Evolutionary conservation across 257 asterid genomes (phyloP).

Genomic region (Lycium barbarum): DNA sequence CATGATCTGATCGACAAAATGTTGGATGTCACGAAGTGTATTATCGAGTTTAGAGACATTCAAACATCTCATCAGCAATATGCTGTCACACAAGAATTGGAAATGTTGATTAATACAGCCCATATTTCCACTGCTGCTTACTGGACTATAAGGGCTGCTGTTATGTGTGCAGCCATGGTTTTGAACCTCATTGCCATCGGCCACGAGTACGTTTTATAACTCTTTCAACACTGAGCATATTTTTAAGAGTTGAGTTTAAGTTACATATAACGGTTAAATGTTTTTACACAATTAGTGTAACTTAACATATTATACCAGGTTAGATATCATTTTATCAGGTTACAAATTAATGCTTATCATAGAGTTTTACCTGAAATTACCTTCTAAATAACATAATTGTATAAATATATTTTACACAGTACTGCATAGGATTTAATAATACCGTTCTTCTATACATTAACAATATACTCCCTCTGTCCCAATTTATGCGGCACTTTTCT

Average conservation of each 20-base stretch:
- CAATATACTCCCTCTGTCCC: no score
- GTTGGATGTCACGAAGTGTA: constrained; percentile 43
- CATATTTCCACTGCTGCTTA: constrained; percentile 68
- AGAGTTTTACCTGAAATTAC: no score
- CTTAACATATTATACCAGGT: background rate
- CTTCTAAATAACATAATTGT: no score
- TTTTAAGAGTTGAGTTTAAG: background rate
- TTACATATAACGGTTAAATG: background rate
- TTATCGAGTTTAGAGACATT: constrained; percentile 45
- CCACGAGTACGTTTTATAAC: constrained; percentile 59
- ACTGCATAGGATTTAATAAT: no score
- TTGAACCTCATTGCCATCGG: constrained; percentile 73
- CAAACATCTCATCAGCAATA: constrained; percentile 31
- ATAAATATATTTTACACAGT: no score
- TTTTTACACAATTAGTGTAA: background rate
- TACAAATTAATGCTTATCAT: no score
- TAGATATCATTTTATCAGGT: background rate
- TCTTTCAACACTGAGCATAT: background rate
- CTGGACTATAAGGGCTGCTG: constrained; percentile 70
- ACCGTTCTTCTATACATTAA: no score
- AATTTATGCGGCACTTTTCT: no score
- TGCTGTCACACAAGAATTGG: constrained; percentile 38
- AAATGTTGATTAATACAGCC: constrained; percentile 35
- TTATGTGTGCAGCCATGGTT: constrained; percentile 62
- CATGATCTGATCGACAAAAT: constrained; percentile 40